Conservation (phyloP, 345 rosid genomes). For the Raphanus raphanistrum region DNA sequence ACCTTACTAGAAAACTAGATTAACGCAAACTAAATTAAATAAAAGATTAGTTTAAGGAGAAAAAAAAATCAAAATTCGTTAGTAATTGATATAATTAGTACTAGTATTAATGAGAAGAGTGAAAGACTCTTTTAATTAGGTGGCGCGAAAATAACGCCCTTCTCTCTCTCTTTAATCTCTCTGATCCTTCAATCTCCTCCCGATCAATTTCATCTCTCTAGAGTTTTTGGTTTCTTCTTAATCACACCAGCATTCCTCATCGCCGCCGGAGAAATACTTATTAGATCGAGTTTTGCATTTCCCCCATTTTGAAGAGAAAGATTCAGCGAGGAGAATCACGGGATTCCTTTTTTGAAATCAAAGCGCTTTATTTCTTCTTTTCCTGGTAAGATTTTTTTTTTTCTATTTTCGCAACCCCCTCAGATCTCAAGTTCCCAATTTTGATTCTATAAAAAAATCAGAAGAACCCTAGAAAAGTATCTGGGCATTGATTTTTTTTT, state of each 20-base stretch:
- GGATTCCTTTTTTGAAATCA: not conserved
- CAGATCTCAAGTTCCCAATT: not conserved
- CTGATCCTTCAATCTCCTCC: constrained; percentile 21
- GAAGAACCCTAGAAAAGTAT: too few species aligned
- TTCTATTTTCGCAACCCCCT: not conserved
- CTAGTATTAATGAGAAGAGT: not conserved
- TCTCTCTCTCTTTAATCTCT: not conserved
- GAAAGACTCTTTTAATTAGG: constrained; percentile 42
- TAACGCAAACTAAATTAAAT: not conserved
- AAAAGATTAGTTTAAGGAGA: not conserved
- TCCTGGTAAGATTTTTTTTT: not conserved
- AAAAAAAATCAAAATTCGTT: not conserved
- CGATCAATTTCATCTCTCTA: constrained; percentile 17
- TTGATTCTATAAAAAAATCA: too few species aligned
- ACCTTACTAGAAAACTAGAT: not conserved
- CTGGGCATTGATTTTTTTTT: too few species aligned
- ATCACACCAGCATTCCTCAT: too few species aligned
- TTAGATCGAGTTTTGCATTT: not conserved
- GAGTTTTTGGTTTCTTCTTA: constrained; percentile 18
- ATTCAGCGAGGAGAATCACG: not conserved
- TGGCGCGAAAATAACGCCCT: constrained; percentile 83
- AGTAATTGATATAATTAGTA: too few species aligned
- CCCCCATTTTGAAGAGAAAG: not conserved
- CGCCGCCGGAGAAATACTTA: too few species aligned
- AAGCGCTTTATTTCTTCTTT: not conserved